A percentile compares a stretch with the other conserved stretches of the same genome.
These are phyloP conservation scores for Penicillium sumatraense DNA, from an alignment of 2,329 filamentous ascomycete genomes.

Conservation along the genomic window DNA sequence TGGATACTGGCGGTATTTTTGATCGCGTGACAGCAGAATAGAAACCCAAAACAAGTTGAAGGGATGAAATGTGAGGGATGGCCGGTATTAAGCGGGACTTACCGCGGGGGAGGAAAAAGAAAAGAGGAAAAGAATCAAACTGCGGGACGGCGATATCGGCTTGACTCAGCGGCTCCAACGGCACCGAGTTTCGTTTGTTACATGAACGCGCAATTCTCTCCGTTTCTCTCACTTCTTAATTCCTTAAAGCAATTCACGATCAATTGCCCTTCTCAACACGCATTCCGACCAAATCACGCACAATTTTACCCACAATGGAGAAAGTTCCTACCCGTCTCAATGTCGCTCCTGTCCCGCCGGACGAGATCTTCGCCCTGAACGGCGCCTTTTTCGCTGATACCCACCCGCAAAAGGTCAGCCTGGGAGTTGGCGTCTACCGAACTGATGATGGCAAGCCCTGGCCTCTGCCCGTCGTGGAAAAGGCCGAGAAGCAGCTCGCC, in stretches of 20 bases:
- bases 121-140: too few relatives aligned
- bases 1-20: constrained; percentile 15
- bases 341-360: constrained; percentile 83
- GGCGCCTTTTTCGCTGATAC: constrained; percentile 79
- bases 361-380: constrained; percentile 89
- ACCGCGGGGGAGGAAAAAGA: constrained; percentile 26
- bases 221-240: not conserved
- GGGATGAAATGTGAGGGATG: not conserved
- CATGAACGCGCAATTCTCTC: constrained; percentile 10
- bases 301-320: constrained; percentile 27
- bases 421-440: constrained; percentile 89
- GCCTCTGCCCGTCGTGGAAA: constrained; percentile 90
- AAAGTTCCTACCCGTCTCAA: constrained; percentile 43
- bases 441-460: constrained; percentile 95
- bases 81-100: constrained; percentile 30
- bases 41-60: not conserved
- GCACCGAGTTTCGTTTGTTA: constrained; percentile 9
- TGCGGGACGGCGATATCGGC: constrained; percentile 39
- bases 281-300: not conserved
- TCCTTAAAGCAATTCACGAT: too few relatives aligned
- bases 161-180: constrained; percentile 31
- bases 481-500: constrained; percentile 73
- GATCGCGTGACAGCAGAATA: constrained; percentile 14
- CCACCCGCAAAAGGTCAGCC: constrained; percentile 76
- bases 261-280: constrained; percentile 1